phyloP scores from a whole-genome alignment of 805 yeast species.

The Scheffersomyces ergatensis region DNA sequence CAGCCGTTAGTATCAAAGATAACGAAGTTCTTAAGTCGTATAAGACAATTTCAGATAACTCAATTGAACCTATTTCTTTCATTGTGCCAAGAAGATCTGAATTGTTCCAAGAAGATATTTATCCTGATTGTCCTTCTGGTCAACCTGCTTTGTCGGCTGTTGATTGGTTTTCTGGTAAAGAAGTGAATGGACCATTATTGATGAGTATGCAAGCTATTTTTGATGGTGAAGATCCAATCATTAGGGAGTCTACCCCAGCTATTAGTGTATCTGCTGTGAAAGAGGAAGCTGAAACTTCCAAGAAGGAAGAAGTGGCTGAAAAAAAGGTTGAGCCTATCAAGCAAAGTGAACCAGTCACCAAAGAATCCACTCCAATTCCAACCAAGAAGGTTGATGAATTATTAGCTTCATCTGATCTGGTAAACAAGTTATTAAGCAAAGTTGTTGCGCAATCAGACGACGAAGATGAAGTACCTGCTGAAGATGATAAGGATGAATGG shows the following conservation, averaged over 20 bases:
- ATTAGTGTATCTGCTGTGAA: constrained; percentile 24
- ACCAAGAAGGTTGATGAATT: constrained; percentile 33
- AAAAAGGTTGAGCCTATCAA: constrained; percentile 8
- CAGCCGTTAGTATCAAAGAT: constrained; percentile 71
- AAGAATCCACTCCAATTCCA: constrained; percentile 10
- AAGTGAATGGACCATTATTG: constrained; percentile 78
- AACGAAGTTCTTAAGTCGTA: constrained; percentile 81
- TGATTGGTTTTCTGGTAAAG: constrained; percentile 79
- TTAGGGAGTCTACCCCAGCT: constrained; percentile 39
- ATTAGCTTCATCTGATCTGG: constrained; percentile 35
- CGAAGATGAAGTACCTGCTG: constrained; percentile 27
- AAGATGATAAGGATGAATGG: constrained; percentile 35
- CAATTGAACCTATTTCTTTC: constrained; percentile 89
- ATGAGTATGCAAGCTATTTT: constrained; percentile 72
- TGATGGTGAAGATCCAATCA: constrained; percentile 66
- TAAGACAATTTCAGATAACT: constrained; percentile 83
- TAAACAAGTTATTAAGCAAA: constrained; percentile 31
- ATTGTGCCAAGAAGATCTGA: constrained; percentile 93
- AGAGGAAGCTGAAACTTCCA: constrained; percentile 17
- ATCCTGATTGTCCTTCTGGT: constrained; percentile 84
- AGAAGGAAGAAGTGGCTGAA: constrained; percentile 14
- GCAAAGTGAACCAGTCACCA: constrained; percentile 5
- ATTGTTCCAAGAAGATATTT: constrained; percentile 87
- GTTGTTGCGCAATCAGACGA: constrained; percentile 39
- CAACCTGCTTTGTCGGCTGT: constrained; percentile 75